Conservation (phyloP, 2,329 filamentous ascomycete species). For the Alternaria sp. region DNA sequence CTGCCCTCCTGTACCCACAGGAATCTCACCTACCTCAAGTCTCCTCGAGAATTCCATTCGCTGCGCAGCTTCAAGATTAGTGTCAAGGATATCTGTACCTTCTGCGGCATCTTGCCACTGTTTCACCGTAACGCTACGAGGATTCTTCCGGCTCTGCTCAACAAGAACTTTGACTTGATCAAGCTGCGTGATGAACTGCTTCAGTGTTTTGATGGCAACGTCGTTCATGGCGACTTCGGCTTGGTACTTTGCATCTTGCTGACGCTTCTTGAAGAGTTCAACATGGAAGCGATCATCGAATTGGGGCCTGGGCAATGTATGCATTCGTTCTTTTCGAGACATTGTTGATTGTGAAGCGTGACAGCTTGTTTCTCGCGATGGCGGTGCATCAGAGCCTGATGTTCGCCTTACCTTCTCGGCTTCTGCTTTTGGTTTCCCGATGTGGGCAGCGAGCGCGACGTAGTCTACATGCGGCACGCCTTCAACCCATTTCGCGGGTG, state of each 20-base stretch:
- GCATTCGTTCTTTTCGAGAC: not conserved
- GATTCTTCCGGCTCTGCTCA: not conserved
- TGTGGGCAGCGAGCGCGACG: not conserved
- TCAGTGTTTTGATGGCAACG: not conserved
- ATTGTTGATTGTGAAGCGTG: not conserved
- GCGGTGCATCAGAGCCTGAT: not conserved
- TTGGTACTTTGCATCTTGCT: not conserved
- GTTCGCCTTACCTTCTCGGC: not conserved
- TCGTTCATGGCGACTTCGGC: not conserved
- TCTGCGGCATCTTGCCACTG: not conserved
- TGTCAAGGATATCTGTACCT: not conserved
- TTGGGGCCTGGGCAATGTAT: not conserved
- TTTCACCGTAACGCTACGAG: not conserved
- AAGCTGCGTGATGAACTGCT: not conserved
- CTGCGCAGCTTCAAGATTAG: not conserved
- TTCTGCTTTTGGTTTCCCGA: not conserved
- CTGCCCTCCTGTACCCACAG: not conserved
- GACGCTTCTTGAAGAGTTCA: not conserved
- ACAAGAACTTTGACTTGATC: not conserved
- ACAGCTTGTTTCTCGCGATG: not conserved
- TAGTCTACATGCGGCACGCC: not conserved
- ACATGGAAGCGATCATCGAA: not conserved
- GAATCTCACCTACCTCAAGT: not conserved
- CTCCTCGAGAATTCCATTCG: not conserved
- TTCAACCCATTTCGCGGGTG: not conserved